phyloP scores from a whole-genome alignment of 345 rosid genomes.

The Lumnitzera littorea region DNA sequence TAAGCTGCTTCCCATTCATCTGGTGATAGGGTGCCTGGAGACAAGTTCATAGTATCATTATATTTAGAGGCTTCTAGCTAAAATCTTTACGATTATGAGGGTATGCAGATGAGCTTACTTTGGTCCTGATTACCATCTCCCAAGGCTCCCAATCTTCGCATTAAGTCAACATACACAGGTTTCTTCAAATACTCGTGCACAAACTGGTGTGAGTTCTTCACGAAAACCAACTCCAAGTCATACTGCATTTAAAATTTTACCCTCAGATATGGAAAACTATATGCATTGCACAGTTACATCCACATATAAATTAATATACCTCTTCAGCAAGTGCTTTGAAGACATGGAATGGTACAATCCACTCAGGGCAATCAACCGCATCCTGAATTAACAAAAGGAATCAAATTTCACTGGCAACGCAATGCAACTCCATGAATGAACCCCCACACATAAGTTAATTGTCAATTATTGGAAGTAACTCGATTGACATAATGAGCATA shows the following conservation, averaged over 20 bases:
- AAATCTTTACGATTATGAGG: background rate
- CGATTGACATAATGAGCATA: too few relatives aligned
- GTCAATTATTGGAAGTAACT: too few relatives aligned
- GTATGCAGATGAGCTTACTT: constrained; percentile 34
- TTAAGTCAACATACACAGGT: constrained; percentile 67
- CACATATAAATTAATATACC: constrained; percentile 19
- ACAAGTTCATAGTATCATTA: background rate
- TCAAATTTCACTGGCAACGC: background rate
- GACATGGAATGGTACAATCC: constrained; percentile 90
- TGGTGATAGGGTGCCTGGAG: constrained; percentile 69
- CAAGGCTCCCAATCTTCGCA: constrained; percentile 92
- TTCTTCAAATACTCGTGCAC: constrained; percentile 76
- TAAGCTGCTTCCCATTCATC: constrained; percentile 99
- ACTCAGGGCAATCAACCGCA: constrained; percentile 98
- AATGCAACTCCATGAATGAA: background rate
- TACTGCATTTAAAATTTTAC: constrained; percentile 39
- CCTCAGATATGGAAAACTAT: background rate
- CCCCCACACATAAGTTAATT: too few relatives aligned
- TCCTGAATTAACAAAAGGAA: constrained; percentile 42
- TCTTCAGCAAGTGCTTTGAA: constrained; percentile 92
- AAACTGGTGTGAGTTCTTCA: constrained; percentile 90
- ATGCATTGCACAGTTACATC: too few relatives aligned
- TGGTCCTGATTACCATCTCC: constrained; percentile 92
- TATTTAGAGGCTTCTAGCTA: background rate
- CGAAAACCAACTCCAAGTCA: constrained; percentile 78